phyloP scores from a whole-genome alignment of 2,329 filamentous ascomycete genomes.

The Monosporascus sp. region DNA sequence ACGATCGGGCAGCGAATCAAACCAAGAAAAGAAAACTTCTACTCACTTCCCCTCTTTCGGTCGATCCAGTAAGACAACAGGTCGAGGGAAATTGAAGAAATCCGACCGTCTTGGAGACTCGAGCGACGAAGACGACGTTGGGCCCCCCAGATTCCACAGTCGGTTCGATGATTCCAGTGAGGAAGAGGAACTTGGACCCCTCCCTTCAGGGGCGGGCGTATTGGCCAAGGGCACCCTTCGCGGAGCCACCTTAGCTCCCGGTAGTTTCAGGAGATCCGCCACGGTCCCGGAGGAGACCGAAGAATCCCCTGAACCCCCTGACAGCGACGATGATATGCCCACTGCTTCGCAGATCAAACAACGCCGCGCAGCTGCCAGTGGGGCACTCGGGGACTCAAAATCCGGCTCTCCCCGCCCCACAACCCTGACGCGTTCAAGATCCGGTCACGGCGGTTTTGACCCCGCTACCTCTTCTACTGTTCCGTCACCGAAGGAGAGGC shows the following conservation, averaged over 20 bases:
- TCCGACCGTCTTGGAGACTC: conserved; percentile 55
- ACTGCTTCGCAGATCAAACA: conserved; percentile 20
- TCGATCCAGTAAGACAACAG: conserved; percentile 30
- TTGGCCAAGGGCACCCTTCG: conserved; percentile 27
- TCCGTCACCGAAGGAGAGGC: conserved; percentile 27
- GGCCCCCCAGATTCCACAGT: conserved; percentile 39
- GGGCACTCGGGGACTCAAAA: conserved; percentile 10
- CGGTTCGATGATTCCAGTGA: conserved; percentile 71
- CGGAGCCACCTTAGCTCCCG: conserved; percentile 24
- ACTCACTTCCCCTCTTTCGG: conserved; percentile 40
- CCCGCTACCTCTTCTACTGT: conserved; percentile 17
- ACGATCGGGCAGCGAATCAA: conserved; percentile 33
- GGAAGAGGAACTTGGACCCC: conserved; percentile 43
- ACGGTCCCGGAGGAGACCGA: conserved; percentile 43
- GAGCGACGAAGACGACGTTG: conserved; percentile 52
- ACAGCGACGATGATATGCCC: conserved; percentile 45
- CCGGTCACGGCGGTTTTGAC: conserved; percentile 18
- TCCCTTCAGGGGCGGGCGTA: conserved; percentile 21
- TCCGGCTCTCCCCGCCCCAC: conserved; percentile 24
- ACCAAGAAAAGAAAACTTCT: conserved; percentile 28
- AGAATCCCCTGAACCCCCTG: conserved; percentile 54
- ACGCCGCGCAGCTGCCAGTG: conserved; percentile 13
- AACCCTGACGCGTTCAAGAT: conserved; percentile 20
- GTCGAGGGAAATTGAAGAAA: conserved; percentile 17
- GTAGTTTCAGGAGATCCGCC: conserved; percentile 55